Base-by-base conservation (phyloP, 352 stramenopile species). In the Phytophthora colocasiae region DNA sequence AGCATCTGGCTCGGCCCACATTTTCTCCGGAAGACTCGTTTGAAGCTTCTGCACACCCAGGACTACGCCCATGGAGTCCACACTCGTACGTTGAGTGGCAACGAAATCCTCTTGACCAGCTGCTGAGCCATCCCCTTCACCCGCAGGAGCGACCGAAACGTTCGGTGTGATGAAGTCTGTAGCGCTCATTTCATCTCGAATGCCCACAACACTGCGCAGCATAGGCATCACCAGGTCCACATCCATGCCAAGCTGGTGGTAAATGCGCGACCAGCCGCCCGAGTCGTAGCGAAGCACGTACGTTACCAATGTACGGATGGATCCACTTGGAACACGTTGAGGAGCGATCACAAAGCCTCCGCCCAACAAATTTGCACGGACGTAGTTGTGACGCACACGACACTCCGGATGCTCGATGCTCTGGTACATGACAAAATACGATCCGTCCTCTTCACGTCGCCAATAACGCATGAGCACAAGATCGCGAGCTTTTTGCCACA, bases 341-440 rank as follows among this genome's bases (percentile, higher is more conserved):
- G 89, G 89, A 19, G 89, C 89, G 56, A 96, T 93, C 12, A 96
- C 86, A 58, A 93, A 96, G 55, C 87, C 89, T 10, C 87, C 89
- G 27, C 86, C 88, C 3, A 95, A 64, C 7, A 96, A 58, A 14
- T 85, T 91, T 2, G 87, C 89, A 22, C 89, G 89, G 44, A 96
- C 87, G 57, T 87, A 96, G 62, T 95, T 95, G 71, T 95, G 87
- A 27, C 89, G 85, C 66, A 95, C 85, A 36, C 87, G 87, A 44
- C 87, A 94, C 57, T 96, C 87, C 0, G 89, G 87, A 63, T 96
- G 89, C 44, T 91, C 83, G 41, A 93, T 88, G 56, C 85, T 94
- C 72, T 96, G 87, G 76, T 93, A 96, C 87, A 96, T 96, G 77
- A 96, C 87, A 68, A 96, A 95, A 66, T 93, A 96, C 36, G 87